Conservation (phyloP, 2,329 filamentous ascomycete species). For the Aureobasidium sp. region DNA sequence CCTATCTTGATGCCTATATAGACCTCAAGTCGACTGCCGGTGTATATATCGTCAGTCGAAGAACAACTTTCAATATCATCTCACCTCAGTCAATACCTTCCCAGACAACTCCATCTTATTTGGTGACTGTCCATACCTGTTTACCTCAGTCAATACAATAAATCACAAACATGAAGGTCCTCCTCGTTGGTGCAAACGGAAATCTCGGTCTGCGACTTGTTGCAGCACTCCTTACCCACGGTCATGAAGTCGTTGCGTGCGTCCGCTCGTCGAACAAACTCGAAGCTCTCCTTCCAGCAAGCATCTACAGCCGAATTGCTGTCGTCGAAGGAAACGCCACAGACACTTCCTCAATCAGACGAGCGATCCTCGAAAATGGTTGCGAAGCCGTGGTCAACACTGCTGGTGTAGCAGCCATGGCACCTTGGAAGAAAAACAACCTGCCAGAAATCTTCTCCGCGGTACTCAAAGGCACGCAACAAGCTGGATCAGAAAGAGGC, state of each 20-base stretch:
- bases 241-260: conserved; percentile 34
- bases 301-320: conserved; percentile 27
- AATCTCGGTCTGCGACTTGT: conserved; percentile 34
- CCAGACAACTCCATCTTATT: no score
- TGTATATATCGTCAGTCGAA: background rate
- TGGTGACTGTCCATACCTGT: background rate
- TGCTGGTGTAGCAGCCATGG: conserved; percentile 34
- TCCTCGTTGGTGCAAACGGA: conserved; percentile 36
- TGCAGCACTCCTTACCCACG: conserved; percentile 31
- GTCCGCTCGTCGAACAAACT: conserved; percentile 37
- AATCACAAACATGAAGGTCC: conserved; percentile 31
- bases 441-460: conserved; percentile 33
- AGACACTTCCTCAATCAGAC: conserved; percentile 29
- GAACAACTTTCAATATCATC: background rate
- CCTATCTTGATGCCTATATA: background rate
- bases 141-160: background rate
- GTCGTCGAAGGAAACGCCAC: conserved; percentile 36
- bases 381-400: conserved; percentile 37
- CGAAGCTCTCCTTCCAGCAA: conserved; percentile 28
- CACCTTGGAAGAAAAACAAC: conserved; percentile 33
- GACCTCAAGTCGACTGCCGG: background rate
- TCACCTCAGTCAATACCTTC: background rate
- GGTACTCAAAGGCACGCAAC: conserved; percentile 29
- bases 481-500: conserved; percentile 29
- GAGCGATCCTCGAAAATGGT: conserved; percentile 30